A percentile compares a stretch with the other conserved stretches of the same genome.
Evolutionary conservation across 495 filamentous ascomycete species (phyloP).

Genomic region (Penicillium silybi): DNA sequence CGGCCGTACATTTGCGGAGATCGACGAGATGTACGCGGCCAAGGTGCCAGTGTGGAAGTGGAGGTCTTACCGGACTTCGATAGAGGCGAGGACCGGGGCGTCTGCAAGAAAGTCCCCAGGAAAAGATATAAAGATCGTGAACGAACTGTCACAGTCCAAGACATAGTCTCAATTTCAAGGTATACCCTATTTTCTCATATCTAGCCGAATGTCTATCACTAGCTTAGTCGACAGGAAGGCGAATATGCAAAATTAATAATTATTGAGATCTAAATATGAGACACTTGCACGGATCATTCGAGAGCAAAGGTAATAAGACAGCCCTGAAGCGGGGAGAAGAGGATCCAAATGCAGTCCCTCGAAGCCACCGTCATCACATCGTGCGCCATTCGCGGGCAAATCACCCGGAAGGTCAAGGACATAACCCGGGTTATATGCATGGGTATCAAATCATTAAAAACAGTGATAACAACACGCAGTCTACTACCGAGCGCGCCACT

Average conservation of each 20-base stretch:
- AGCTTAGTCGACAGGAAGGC: not conserved
- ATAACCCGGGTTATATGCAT: constrained; percentile 28
- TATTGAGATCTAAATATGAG: constrained; percentile 1
- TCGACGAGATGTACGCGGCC: constrained; percentile 53
- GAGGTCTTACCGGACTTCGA: constrained; percentile 27
- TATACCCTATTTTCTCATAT: not conserved
- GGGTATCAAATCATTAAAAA: constrained; percentile 26
- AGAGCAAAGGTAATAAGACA: constrained; percentile 11
- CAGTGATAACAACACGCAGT: not conserved
- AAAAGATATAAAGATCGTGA: not conserved
- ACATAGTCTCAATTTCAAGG: not conserved
- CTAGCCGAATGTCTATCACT: not conserved
- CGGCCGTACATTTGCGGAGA: constrained; percentile 49
- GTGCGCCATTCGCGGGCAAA: constrained; percentile 13
- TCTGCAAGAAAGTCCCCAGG: not conserved
- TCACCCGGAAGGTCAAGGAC: constrained; percentile 1
- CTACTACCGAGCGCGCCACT: constrained; percentile 28
- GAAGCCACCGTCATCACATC: constrained; percentile 23
- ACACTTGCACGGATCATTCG: not conserved
- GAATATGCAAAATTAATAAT: constrained; percentile 2
- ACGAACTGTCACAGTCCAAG: not conserved
- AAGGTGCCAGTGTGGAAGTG: constrained; percentile 42
- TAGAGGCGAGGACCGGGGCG: constrained; percentile 14
- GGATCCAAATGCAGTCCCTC: constrained; percentile 8
- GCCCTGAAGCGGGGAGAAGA: constrained; percentile 2